Evolutionary conservation across 345 rosid genomes (phyloP), one percentile per base, ranked within the genome.

Genomic region (Aegle marmelos): DNA sequence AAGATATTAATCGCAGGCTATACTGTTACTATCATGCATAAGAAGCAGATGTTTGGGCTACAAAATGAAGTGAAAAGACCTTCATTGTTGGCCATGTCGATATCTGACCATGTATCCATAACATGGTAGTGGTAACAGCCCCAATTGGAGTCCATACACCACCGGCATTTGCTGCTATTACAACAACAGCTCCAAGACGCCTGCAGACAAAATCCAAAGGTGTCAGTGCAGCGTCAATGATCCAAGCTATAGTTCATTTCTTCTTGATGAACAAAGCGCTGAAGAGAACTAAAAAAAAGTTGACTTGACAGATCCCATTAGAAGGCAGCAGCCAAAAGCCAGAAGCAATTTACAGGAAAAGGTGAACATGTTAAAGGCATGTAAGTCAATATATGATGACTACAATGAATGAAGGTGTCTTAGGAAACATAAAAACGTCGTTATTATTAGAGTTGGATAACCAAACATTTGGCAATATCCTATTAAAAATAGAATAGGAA

Each of bases 101-200:
- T 84, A 93, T 85, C 72, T 95, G 99, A 79, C 99, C 99, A 82
- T 95, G 98, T 79, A 93, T 95, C 99, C 99, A 95, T 33, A 95
- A 87, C 97, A 95, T 95, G 59, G 99, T 95, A 45, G 98, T 95
- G 37, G 99, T 93, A 71, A 95, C 99, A 88, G 92, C 98, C 76
- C 99, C 98, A 54, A 91, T 95, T n/a, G 99, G 99, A 82, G 98
- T 93, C 98, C 99, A 95, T 17, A 96, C 93, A 81, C 99, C 99
- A 79, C 98, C 99, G 41, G 98, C 97, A 80, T 93, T 95, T 76
- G 98, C 97, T 76, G 99, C 97, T 87, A 95, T 93, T 17, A 95
- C 97, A 72, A 95, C 91, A 70, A 93, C 96, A 77, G 87, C 98
- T 87, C 99, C 98, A 58, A 95, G 91, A 88, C 93, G 89, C 86